These are phyloP conservation scores for Nakaseomyces sp. DNA, from an alignment of 1,139 yeast species.

Conservation along the genomic window DNA sequence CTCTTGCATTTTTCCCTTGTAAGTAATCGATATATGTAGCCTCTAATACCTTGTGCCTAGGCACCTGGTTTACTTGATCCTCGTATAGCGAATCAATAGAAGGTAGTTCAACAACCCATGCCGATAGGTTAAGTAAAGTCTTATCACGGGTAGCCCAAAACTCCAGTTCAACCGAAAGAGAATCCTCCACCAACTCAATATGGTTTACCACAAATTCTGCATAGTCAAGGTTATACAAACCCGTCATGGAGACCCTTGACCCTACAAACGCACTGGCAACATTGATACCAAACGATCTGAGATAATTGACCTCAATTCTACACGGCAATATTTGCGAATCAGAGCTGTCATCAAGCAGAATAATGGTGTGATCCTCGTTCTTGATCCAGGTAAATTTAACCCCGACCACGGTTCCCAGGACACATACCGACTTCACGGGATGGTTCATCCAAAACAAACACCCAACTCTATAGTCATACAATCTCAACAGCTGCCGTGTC, in stretches of 20 bases:
- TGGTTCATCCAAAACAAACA: constrained; percentile 20
- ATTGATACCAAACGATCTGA: constrained; percentile 2
- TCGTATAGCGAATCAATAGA: neutral
- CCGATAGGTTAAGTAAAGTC: neutral
- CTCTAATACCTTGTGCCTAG: neutral
- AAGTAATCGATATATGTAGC: constrained; percentile 10
- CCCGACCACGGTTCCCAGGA: constrained; percentile 20
- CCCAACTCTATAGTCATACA: neutral
- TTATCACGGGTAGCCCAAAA: neutral
- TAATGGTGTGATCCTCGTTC: constrained; percentile 15
- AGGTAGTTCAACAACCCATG: neutral
- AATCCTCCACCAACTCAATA: neutral
- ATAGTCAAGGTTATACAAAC: neutral
- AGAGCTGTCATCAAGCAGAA: constrained; percentile 25
- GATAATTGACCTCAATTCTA: neutral
- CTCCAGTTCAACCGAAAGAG: neutral
- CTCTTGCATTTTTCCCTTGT: constrained; percentile 12
- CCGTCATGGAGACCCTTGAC: neutral
- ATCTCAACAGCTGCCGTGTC: neutral
- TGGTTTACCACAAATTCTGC: neutral
- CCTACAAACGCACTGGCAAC: neutral
- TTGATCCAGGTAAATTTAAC: constrained; percentile 15
- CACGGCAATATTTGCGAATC: neutral
- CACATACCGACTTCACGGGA: constrained; percentile 17
- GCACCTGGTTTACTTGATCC: neutral